Percentiles rank a stretch among this genome's conserved stretches.
Evolutionary conservation across 1,284 basidiomycete species (phyloP).

Genomic region (Apiotrichum montevideense): DNA sequence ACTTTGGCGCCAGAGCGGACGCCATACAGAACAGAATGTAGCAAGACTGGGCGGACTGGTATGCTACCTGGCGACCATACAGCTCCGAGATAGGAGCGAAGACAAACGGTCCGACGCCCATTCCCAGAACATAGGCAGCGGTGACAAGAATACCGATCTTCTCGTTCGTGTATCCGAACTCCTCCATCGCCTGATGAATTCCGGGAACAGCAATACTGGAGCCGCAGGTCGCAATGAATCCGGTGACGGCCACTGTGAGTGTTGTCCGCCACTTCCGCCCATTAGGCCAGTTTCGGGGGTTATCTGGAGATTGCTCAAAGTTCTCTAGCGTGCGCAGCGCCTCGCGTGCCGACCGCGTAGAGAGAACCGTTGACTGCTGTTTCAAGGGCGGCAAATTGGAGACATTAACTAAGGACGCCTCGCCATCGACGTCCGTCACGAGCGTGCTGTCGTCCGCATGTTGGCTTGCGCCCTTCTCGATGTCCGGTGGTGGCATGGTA

Average conservation of each 20-base stretch:
- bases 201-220: slow-evolving; percentile 41
- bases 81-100: slow-evolving; percentile 50
- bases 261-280: slow-evolving; percentile 31
- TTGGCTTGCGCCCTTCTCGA: not conserved
- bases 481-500: not conserved
- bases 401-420: not conserved
- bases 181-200: slow-evolving; percentile 27
- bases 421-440: not conserved
- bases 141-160: slow-evolving; percentile 40
- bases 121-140: slow-evolving; percentile 39
- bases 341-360: slow-evolving; percentile 21
- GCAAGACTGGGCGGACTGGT: slow-evolving; percentile 28
- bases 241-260: slow-evolving; percentile 35
- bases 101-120: slow-evolving; percentile 47
- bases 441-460: too few species aligned
- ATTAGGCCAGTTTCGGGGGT: slow-evolving; percentile 38
- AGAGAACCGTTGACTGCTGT: slow-evolving; percentile 13
- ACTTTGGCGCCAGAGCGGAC: slow-evolving; percentile 36
- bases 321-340: slow-evolving; percentile 23
- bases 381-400: slow-evolving; percentile 5
- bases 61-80: slow-evolving; percentile 47
- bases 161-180: slow-evolving; percentile 32
- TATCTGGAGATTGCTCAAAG: slow-evolving; percentile 27
- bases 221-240: slow-evolving; percentile 42
- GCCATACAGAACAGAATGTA: slow-evolving; percentile 43